phyloP scores from a whole-genome alignment of 257 asterid genomes.

The Fraxinus pennsylvanica region DNA sequence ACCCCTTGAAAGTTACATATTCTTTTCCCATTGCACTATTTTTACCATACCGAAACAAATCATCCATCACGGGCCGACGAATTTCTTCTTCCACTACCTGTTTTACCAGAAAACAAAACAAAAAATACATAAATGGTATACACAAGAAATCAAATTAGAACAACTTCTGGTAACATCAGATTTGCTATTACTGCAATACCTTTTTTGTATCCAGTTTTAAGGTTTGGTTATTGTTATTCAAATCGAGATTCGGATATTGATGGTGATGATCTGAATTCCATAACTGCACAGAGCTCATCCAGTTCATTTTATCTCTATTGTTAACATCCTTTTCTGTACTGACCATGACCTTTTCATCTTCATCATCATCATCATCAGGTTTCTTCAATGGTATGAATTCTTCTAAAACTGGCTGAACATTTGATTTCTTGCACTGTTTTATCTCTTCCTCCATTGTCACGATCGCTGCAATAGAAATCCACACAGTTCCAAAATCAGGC shows the following conservation, averaged over 20 bases:
- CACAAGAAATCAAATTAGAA: slow-evolving; percentile 2
- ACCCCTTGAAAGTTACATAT: slow-evolving; percentile 45
- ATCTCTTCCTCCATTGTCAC: slow-evolving; percentile 34
- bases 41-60: slow-evolving; percentile 41
- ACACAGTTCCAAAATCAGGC: not conserved
- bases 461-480: slow-evolving; percentile 35
- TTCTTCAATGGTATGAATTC: slow-evolving; percentile 56
- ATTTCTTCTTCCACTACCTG: slow-evolving; percentile 47
- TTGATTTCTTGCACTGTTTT: slow-evolving; percentile 32
- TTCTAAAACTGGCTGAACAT: slow-evolving; percentile 37
- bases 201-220: slow-evolving; percentile 33
- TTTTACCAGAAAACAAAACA: slow-evolving; percentile 2
- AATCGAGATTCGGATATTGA: slow-evolving; percentile 17
- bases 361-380: slow-evolving; percentile 7
- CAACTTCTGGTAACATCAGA: not conserved
- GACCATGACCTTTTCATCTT: slow-evolving; percentile 24
- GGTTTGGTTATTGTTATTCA: slow-evolving; percentile 1
- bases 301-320: slow-evolving; percentile 39
- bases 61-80: slow-evolving; percentile 29
- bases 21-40: slow-evolving; percentile 32
- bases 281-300: slow-evolving; percentile 73
- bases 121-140: not conserved
- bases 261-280: slow-evolving; percentile 48
- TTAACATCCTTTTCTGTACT: slow-evolving; percentile 16
- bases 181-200: slow-evolving; percentile 36